phyloP scores from a whole-genome alignment of 2,329 filamentous ascomycete genomes.

The Ophiostoma himal-ulmi region DNA sequence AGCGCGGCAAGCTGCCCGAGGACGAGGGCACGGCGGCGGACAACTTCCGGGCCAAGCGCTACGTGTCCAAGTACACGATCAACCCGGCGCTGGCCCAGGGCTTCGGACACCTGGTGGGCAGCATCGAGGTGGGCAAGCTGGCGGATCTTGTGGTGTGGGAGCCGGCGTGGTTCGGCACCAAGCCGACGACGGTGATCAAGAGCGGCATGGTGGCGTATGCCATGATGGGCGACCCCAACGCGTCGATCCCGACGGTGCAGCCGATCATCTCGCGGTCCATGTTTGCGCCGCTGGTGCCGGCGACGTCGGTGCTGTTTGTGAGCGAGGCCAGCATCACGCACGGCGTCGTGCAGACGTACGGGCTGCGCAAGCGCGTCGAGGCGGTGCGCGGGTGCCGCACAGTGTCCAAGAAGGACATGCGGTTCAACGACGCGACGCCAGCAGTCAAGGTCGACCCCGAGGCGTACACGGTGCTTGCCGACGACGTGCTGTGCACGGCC shows the following conservation, averaged over 20 bases:
- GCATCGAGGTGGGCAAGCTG: slow-evolving; percentile 80
- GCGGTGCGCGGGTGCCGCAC: slow-evolving; percentile 67
- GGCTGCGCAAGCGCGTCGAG: slow-evolving; percentile 72
- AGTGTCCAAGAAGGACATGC: slow-evolving; percentile 82
- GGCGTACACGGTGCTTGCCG: slow-evolving; percentile 79
- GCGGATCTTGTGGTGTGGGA: slow-evolving; percentile 88
- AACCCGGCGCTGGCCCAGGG: slow-evolving; percentile 90
- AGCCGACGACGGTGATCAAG: slow-evolving; percentile 77
- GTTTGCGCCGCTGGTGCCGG: slow-evolving; percentile 71
- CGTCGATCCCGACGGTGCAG: slow-evolving; percentile 80
- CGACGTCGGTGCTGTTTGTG: slow-evolving; percentile 75
- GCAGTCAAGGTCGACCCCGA: slow-evolving; percentile 90
- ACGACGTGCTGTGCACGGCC: slow-evolving; percentile 66
- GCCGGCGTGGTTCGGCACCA: slow-evolving; percentile 77
- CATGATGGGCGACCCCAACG: slow-evolving; percentile 81
- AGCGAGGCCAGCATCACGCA: slow-evolving; percentile 63
- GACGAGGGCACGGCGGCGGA: slow-evolving; percentile 71
- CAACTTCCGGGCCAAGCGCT: slow-evolving; percentile 87
- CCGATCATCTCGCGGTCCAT: slow-evolving; percentile 78
- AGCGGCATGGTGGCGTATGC: slow-evolving; percentile 77
- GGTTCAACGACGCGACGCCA: slow-evolving; percentile 76
- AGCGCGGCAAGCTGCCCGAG: slow-evolving; percentile 69
- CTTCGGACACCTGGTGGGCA: slow-evolving; percentile 80
- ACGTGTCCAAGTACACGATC: slow-evolving; percentile 93
- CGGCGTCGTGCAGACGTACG: slow-evolving; percentile 65